Conservation (phyloP, 169 alveolate species). For the Plasmodium knowlesi region DNA sequence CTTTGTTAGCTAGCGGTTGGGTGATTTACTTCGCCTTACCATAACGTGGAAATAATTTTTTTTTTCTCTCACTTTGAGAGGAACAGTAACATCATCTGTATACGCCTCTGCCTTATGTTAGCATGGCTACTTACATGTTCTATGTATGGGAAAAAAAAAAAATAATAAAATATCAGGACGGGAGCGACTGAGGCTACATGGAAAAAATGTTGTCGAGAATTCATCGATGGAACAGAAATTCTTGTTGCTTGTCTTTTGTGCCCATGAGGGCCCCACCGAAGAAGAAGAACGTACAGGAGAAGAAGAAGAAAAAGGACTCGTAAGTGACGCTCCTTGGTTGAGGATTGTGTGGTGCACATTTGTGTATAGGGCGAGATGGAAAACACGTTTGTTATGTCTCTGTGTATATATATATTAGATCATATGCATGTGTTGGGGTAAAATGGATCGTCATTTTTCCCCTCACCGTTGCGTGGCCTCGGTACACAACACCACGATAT, state of each 20-base stretch:
- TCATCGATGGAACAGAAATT: conserved; percentile 33
- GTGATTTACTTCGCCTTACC: not conserved
- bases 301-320: conserved; percentile 65
- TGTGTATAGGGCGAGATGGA: not conserved
- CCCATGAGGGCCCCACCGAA: conserved; percentile 74
- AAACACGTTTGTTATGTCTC: not conserved
- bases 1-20: not conserved
- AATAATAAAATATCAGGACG: not conserved
- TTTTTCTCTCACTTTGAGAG: not conserved
- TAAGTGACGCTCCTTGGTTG: not conserved
- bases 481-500: not conserved
- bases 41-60: not conserved
- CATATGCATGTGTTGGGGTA: not conserved
- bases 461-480: not conserved
- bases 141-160: not conserved
- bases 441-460: not conserved
- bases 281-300: conserved; percentile 63
- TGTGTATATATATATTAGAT: not conserved
- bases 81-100: not conserved
- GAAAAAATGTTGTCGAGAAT: conserved; percentile 55
- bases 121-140: not conserved
- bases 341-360: not conserved
- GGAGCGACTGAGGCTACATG: not conserved
- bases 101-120: not conserved
- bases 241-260: conserved; percentile 40